These are phyloP conservation scores for Populus simonii DNA, from an alignment of 345 rosid genomes.

Conservation along the genomic window DNA sequence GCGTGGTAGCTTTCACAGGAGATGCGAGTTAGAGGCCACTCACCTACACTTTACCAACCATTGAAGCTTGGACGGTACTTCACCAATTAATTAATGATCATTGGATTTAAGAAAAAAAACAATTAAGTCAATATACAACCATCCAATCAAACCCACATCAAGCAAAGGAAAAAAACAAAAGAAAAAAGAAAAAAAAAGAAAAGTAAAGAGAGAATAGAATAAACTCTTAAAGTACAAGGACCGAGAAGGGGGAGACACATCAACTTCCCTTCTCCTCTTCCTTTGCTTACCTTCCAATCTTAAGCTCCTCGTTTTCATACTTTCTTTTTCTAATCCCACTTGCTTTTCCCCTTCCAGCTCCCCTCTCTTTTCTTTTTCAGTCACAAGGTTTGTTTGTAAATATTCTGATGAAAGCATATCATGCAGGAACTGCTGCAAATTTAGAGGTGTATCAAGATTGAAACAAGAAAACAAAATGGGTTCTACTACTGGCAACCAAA, in stretches of 20 bases:
- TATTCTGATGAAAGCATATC: not conserved
- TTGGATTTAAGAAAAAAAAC: not conserved
- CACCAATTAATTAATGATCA: constrained; percentile 4
- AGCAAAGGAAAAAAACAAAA: not conserved
- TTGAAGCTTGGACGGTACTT: constrained; percentile 30
- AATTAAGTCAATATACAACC: not conserved
- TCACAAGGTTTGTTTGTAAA: not conserved
- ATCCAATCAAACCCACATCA: not conserved
- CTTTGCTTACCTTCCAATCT: constrained; percentile 39
- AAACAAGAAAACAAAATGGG: constrained; percentile 29
- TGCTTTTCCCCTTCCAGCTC: not conserved
- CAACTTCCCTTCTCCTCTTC: constrained; percentile 26
- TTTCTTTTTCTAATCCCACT: constrained; percentile 1
- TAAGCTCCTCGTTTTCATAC: constrained; percentile 9
- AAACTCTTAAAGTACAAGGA: constrained; percentile 22
- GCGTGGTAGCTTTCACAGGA: constrained; percentile 5
- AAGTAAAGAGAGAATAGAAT: constrained; percentile 17
- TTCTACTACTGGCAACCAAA: constrained; percentile 33
- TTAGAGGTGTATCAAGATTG: not conserved
- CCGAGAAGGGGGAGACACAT: constrained; percentile 16
- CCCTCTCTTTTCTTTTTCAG: not conserved
- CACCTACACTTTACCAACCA: constrained; percentile 40
- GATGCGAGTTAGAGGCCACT: constrained; percentile 4
- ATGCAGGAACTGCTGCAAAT: not conserved
- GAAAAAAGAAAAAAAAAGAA: not conserved